phyloP scores from a whole-genome alignment of 2,329 filamentous ascomycete species.

The Tolypocladium inflatum region DNA sequence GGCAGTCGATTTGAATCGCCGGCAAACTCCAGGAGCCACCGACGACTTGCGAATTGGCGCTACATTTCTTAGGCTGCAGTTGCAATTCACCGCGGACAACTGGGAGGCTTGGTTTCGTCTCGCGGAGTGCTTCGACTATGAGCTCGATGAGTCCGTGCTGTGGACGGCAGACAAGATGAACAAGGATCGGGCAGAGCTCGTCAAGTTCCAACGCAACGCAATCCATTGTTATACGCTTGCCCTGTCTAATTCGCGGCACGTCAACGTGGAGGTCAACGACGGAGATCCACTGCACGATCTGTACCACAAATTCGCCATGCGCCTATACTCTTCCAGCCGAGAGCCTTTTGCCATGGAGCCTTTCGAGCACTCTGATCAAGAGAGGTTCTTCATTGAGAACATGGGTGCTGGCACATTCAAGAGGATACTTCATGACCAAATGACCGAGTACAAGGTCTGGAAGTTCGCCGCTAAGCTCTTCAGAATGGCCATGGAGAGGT shows the following conservation, averaged over 20 bases:
- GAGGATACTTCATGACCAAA: conserved; percentile 42
- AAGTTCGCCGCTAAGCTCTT: conserved; percentile 50
- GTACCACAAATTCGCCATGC: conserved; percentile 52
- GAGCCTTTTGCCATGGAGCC: conserved; percentile 56
- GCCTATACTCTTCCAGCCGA: conserved; percentile 51
- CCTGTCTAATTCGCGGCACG: conserved; percentile 42
- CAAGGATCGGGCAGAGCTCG: conserved; percentile 64
- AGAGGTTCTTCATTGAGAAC: conserved; percentile 46
- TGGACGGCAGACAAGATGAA: conserved; percentile 92
- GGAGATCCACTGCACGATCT: conserved; percentile 47
- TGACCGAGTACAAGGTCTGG: conserved; percentile 52
- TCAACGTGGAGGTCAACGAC: conserved; percentile 33
- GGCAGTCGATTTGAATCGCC: conserved; percentile 58
- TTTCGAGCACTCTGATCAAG: conserved; percentile 46
- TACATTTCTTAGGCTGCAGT: conserved; percentile 68
- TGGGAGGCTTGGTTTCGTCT: conserved; percentile 91
- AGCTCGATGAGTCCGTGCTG: conserved; percentile 76
- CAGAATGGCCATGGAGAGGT: conserved; percentile 43
- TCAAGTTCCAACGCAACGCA: conserved; percentile 66
- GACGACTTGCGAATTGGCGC: conserved; percentile 78
- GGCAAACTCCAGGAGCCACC: conserved; percentile 67
- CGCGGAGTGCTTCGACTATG: conserved; percentile 79
- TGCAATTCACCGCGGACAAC: conserved; percentile 71
- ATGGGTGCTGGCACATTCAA: conserved; percentile 41
- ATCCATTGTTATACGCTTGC: conserved; percentile 70